These are phyloP conservation scores for Penicillium cosmopolitanum DNA, from an alignment of 495 filamentous ascomycete species.

Conservation along the genomic window DNA sequence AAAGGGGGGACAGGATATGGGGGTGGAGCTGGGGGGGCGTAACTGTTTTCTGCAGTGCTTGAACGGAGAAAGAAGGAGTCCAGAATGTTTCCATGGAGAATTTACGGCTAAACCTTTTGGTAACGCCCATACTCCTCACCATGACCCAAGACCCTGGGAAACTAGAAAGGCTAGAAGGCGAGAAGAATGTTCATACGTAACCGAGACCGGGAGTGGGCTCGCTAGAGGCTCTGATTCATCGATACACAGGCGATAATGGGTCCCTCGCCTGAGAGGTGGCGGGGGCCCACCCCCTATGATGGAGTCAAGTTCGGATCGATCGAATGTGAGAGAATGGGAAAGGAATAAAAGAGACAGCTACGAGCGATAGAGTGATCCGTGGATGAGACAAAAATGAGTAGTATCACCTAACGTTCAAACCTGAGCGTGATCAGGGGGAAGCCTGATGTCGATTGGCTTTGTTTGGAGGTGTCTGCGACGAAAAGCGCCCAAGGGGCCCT, in stretches of 20 bases:
- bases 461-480: constrained; percentile 17
- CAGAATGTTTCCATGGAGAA: constrained; percentile 24
- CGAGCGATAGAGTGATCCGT: no score
- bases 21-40: constrained; percentile 19
- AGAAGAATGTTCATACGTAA: constrained; percentile 48
- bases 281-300: constrained; percentile 27
- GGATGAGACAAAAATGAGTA: constrained; percentile 1
- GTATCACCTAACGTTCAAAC: no score
- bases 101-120: constrained; percentile 4
- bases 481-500: constrained; percentile 5
- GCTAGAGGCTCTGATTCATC: constrained; percentile 20
- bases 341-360: constrained; percentile 2
- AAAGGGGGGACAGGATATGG: constrained; percentile 16
- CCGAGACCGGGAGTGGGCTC: constrained; percentile 37
- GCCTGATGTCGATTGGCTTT: constrained; percentile 18
- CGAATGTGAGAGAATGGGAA: constrained; percentile 4
- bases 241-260: background rate
- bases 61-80: constrained; percentile 22
- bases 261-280: constrained; percentile 6
- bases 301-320: constrained; percentile 23
- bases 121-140: constrained; percentile 1
- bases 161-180: constrained; percentile 45
- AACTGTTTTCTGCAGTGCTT: constrained; percentile 19
- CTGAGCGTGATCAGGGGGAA: background rate
- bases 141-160: constrained; percentile 23